A percentile compares a stretch with the other conserved stretches of the same genome.
Conservation (phyloP, 2,329 filamentous ascomycete genomes). For the Ophiostoma pallidulum region DNA sequence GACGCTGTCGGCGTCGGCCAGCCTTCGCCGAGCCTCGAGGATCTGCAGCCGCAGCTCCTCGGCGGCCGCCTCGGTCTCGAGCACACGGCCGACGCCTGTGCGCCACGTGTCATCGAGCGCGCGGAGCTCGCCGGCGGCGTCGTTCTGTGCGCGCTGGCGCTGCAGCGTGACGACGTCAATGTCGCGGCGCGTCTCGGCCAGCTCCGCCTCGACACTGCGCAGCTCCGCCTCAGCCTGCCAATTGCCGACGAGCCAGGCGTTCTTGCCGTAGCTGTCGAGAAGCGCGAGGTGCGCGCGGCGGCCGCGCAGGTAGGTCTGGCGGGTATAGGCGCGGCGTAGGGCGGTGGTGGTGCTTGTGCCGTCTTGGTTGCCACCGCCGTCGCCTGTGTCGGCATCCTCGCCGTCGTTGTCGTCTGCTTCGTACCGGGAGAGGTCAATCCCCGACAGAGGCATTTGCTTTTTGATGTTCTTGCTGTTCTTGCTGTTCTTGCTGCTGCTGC, state of each 20-base stretch:
- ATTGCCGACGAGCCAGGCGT: conserved; percentile 86
- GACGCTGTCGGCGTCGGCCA: too few species aligned
- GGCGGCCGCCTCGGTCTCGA: conserved; percentile 81
- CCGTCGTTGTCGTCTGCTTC: conserved; percentile 55
- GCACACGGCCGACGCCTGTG: conserved; percentile 63
- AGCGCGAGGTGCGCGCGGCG: conserved; percentile 53
- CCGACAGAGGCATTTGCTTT: conserved; percentile 32
- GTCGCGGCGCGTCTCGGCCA: conserved; percentile 56
- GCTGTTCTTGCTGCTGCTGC: conserved; percentile 1
- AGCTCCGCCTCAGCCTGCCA: conserved; percentile 67
- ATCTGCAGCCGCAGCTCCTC: conserved; percentile 61
- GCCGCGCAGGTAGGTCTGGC: conserved; percentile 41
- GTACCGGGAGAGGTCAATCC: conserved; percentile 73
- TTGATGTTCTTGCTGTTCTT: too few species aligned
- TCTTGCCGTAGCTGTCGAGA: conserved; percentile 75
- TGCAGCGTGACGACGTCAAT: conserved; percentile 65
- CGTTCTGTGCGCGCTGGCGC: conserved; percentile 61
- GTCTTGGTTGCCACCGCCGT: conserved; percentile 50
- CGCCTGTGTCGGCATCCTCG: conserved; percentile 14
- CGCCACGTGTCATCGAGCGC: conserved; percentile 67
- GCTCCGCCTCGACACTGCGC: conserved; percentile 60
- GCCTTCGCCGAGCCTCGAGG: conserved; percentile 48
- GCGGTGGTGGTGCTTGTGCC: too few species aligned
- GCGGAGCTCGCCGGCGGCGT: conserved; percentile 60
- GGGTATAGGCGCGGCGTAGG: conserved; percentile 39